Conservation (phyloP, 1,284 basidiomycete genomes). For the Fistulina hepatica region DNA sequence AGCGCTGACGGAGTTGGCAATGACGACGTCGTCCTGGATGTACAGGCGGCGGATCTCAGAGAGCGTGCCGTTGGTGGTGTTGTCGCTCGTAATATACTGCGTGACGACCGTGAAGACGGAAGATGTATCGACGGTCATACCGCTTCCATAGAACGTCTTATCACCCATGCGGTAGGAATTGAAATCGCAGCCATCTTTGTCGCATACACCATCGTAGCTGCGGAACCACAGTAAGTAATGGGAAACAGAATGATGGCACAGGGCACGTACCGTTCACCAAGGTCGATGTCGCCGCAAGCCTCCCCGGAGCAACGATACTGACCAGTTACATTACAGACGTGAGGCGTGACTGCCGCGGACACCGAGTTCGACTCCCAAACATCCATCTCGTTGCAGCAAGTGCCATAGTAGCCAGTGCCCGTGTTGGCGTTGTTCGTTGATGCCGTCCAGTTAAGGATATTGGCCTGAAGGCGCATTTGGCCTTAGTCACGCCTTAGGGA, state of each 20-base stretch:
- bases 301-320: constrained; percentile 35
- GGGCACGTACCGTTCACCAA: no score
- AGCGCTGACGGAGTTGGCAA: constrained; percentile 37
- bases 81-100: constrained; percentile 35
- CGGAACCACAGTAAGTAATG: constrained; percentile 25
- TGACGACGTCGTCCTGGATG: constrained; percentile 40
- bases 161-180: constrained; percentile 45
- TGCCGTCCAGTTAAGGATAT: constrained; percentile 32
- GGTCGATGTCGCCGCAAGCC: constrained; percentile 31
- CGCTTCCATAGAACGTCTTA: constrained; percentile 35
- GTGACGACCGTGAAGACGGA: constrained; percentile 14
- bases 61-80: constrained; percentile 33
- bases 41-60: constrained; percentile 43
- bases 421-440: constrained; percentile 32
- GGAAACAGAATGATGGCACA: no score
- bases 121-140: constrained; percentile 23
- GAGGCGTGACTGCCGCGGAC: constrained; percentile 37
- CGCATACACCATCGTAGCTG: constrained; percentile 35
- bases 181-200: constrained; percentile 46
- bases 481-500: not conserved
- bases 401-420: constrained; percentile 32
- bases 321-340: constrained; percentile 31
- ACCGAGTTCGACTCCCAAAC: constrained; percentile 45
- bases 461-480: constrained; percentile 26
- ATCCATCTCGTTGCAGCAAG: constrained; percentile 48